Base-by-base conservation (phyloP, 345 rosid genomes). In the Clausena lansium region DNA sequence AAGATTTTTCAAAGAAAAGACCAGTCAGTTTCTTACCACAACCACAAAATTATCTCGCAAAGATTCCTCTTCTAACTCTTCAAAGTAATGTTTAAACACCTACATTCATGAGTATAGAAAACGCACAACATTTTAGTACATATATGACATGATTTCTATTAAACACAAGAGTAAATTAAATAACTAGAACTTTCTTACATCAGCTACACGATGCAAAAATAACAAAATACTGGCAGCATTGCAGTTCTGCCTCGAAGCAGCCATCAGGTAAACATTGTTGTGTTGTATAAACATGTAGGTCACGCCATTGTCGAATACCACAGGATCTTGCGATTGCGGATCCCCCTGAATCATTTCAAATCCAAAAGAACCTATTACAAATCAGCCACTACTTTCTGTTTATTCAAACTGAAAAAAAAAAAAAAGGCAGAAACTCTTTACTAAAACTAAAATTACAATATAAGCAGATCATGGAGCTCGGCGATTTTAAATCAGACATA, bases 81-180 rank as follows among this genome's bases (percentile, higher is more conserved):
- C 97, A 38, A 92, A 92, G 76, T 92, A 92, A 88, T 89, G 93
- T 84, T 88, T 92, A 73, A 92, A 92, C 47, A 92, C 97, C 97
- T 92, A 72, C 11, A 50, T 33, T 6, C 28, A 50, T n/a, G 17
- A 11, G 17, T 28, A 0, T 38, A 20, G 60, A 41, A 35, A 9
- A 54, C 4, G n/a, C 57, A 24, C 54, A 39, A 32, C 35, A n/a
- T 13, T 33, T 67, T 15, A 33, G 5, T 14, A 27, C 28, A n/a
- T 9, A 14, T n/a, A 59, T 10, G 32, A 57, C 9, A 58, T 22
- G 15, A 54, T 59, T 36, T 25, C 55, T 14, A 27, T 55, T 59
- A 73, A 60, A 38, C 25, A 58, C 35, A 8, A 35, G 32, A 4
- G 10, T 13, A 72, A 24, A n/a, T 7, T 25, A 33, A 59, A 81